Conservation (phyloP, 2,329 filamentous ascomycete genomes). For the Cercospora sesami region DNA sequence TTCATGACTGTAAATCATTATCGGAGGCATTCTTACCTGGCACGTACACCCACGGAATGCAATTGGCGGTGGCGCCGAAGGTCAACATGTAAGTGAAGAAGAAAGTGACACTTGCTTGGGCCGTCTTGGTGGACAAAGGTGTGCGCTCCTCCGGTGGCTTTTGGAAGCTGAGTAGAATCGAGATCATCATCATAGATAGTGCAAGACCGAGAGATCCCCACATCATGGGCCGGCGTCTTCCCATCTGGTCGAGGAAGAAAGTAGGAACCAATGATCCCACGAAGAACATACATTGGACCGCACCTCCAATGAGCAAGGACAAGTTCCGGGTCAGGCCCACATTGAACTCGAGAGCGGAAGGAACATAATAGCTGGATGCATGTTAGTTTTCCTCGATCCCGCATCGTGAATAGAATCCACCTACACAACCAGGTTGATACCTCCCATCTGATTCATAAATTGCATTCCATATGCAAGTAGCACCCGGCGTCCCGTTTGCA, state of each 20-base stretch:
- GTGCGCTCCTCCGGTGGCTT: constrained; percentile 30
- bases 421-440: constrained; percentile 44
- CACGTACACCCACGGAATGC: constrained; percentile 54
- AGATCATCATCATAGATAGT: constrained; percentile 45
- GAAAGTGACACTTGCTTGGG: constrained; percentile 51
- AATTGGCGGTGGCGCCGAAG: constrained; percentile 48
- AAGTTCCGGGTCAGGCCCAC: constrained; percentile 49
- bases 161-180: constrained; percentile 48
- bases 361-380: constrained; percentile 43
- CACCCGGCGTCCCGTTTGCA: constrained; percentile 44
- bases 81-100: constrained; percentile 49
- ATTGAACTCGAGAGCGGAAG: constrained; percentile 48
- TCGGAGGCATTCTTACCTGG: constrained; percentile 33
- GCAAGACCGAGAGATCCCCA: constrained; percentile 37
- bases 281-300: constrained; percentile 45
- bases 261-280: constrained; percentile 50
- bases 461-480: constrained; percentile 37
- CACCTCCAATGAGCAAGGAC: constrained; percentile 51
- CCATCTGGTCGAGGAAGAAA: constrained; percentile 49
- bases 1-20: too few relatives aligned
- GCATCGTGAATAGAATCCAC: constrained; percentile 2
- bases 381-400: background rate
- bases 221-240: constrained; percentile 39
- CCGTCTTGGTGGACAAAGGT: constrained; percentile 40
- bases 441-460: constrained; percentile 34